Percentiles rank a stretch among this genome's conserved stretches.
Conservation (phyloP, 768 basidiomycete genomes). For the Termitomyces sp. region DNA sequence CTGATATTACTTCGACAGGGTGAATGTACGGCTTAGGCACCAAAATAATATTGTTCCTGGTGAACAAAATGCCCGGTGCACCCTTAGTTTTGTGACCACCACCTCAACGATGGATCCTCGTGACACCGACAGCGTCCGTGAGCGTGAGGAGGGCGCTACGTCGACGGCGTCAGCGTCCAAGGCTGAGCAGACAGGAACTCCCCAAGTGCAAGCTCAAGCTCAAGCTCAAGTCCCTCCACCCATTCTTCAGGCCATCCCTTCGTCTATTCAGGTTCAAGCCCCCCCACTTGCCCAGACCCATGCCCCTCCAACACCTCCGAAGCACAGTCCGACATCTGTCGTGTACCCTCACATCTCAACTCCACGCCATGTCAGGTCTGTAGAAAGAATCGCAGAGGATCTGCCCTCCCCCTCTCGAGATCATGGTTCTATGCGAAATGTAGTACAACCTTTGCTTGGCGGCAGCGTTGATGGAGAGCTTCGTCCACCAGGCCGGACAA, state of each 20-base stretch:
- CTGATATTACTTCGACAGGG: constrained; percentile 6
- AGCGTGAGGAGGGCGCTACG: background rate
- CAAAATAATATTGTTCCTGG: background rate
- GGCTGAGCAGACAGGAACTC: background rate
- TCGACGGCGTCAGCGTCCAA: background rate
- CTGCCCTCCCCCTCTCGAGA: background rate
- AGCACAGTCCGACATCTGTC: background rate
- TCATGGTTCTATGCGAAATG: background rate
- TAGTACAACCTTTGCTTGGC: constrained; percentile 13
- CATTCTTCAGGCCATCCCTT: background rate
- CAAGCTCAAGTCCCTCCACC: background rate
- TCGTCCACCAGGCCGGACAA: constrained; percentile 6
- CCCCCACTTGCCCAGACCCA: background rate
- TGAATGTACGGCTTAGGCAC: background rate
- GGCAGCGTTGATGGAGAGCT: constrained; percentile 1
- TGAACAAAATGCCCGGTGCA: background rate
- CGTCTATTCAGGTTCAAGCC: background rate
- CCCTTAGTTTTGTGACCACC: background rate
- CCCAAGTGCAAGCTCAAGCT: background rate
- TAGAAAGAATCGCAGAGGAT: constrained; percentile 5
- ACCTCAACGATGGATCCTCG: constrained; percentile 7
- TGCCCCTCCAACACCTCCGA: background rate
- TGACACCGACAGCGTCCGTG: constrained; percentile 1
- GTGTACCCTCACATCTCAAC: background rate
- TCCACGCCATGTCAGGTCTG: constrained; percentile 4